Evolutionary conservation across 257 asterid genomes (phyloP).

Genomic region (Solanum stenotomum): DNA sequence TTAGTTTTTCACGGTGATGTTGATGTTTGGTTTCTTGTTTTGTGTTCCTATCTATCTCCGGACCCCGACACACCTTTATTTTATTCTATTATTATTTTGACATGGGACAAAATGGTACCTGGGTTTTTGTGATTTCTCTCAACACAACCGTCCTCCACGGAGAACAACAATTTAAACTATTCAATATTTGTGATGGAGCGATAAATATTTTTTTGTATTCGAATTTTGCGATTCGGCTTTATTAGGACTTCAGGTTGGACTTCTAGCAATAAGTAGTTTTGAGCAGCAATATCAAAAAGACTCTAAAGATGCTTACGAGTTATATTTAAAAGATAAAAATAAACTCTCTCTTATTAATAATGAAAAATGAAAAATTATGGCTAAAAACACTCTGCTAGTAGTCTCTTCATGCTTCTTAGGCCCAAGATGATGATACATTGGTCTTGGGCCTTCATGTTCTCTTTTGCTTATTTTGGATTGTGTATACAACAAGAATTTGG

Average conservation of each 20-base stretch:
- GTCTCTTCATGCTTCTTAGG: neutral
- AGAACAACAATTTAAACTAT: neutral
- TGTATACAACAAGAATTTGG: neutral
- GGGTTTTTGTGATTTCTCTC: neutral
- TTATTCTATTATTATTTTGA: neutral
- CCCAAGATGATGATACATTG: neutral
- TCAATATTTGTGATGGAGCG: fast-evolving
- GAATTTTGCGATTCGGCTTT: fast-evolving
- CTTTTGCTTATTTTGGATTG: neutral
- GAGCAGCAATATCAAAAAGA: neutral
- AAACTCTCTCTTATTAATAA: too few species aligned
- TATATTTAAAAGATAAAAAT: too few species aligned
- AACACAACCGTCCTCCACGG: neutral
- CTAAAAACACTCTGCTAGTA: neutral
- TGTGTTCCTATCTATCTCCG: neutral
- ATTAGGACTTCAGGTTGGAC: too few species aligned
- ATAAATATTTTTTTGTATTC: too few species aligned
- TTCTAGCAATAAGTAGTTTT: too few species aligned
- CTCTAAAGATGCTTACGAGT: neutral
- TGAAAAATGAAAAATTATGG: too few species aligned
- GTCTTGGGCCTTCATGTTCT: neutral
- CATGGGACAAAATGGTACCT: neutral
- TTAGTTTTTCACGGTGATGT: neutral
- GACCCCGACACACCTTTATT: neutral
- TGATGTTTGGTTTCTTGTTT: neutral